Evolutionary conservation across 306 rosid genomes (phyloP).

Genomic region (Comarum palustre): DNA sequence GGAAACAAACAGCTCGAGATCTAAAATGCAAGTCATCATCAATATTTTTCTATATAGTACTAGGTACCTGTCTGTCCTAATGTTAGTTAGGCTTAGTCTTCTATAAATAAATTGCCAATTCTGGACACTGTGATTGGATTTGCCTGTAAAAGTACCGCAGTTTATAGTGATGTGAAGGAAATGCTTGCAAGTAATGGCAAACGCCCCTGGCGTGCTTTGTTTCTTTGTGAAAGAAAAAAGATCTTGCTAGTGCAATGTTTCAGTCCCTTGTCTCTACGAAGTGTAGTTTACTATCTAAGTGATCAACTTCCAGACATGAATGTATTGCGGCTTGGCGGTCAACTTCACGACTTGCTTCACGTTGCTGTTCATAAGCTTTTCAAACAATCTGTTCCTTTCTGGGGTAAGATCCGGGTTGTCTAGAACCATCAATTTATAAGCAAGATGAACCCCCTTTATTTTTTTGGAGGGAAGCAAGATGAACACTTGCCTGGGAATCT

Average conservation of each 20-base stretch:
- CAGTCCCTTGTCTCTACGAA: not conserved
- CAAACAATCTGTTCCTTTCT: not conserved
- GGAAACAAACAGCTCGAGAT: conserved; percentile 16
- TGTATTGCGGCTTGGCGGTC: not conserved
- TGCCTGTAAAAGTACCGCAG: conserved; percentile 11
- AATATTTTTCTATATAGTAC: conserved; percentile 1
- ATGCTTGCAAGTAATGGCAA: conserved; percentile 3
- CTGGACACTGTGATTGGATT: not conserved
- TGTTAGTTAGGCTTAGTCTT: conserved; percentile 11
- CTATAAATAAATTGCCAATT: not conserved
- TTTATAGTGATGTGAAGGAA: conserved; percentile 8
- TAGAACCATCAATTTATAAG: not conserved
- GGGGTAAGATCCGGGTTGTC: not conserved
- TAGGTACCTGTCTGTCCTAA: not conserved
- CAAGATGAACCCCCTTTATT: not conserved
- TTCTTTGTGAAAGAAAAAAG: not conserved
- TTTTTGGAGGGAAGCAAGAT: not conserved
- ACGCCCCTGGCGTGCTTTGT: not conserved
- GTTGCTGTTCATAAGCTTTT: not conserved
- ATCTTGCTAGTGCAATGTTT: not conserved
- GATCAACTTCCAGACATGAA: not conserved
- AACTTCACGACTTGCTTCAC: not conserved
- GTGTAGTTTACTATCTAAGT: not conserved
- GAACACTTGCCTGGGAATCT: not conserved
- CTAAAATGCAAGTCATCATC: not conserved